Base-by-base conservation (phyloP, 768 basidiomycete genomes). In the Chlorophyllum brunneum region DNA sequence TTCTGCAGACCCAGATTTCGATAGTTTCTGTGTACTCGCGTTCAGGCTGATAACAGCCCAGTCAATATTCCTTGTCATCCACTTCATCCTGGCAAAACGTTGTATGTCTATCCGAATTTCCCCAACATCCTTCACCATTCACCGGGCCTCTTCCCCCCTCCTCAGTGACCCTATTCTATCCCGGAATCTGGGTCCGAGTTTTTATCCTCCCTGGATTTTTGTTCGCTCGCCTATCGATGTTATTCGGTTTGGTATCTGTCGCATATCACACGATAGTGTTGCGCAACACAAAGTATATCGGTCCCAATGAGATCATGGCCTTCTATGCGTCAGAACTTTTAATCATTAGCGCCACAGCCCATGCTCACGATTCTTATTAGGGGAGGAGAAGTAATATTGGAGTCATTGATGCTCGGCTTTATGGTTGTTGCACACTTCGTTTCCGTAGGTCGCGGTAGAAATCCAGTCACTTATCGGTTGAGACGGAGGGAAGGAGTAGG, bases 401-500 rank as follows among this genome's bases (percentile, higher is more conserved):
- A 43, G 26, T 26, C 20, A 5, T 3, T 43, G 22, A 43, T 51
- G 31, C 40, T 51, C 31, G 23, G 9, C 6, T 34, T 51, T 7
- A 43, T 43, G 50, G 1, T 26, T 24, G 16, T 33, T 15, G 41
- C 40, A 31, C 31, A 51, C 31, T 42, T 42, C 26, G 31, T 22
- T 18, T 10, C 29, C 15, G 27, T 13, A 22, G 11, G n/a, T 13
- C 5, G 20, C 15, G 40, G 40, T 15, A 22, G 50, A 51, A 51
- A 33, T 43, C 31, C 50, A 22, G 18, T 43, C 33, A 51, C 15
- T 31, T 43, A 51, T 43, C 50, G 50, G 31, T 31, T 43, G 20
- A 41, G 31, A 29, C 40, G 15, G 22, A 22, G 50, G 34, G 41
- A 51, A 36, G 48, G 48, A n/a, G 10, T 50, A 13, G 48, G 30